These are phyloP conservation scores for Didymella pinodella DNA, from an alignment of 2,329 filamentous ascomycete species.

Conservation along the genomic window DNA sequence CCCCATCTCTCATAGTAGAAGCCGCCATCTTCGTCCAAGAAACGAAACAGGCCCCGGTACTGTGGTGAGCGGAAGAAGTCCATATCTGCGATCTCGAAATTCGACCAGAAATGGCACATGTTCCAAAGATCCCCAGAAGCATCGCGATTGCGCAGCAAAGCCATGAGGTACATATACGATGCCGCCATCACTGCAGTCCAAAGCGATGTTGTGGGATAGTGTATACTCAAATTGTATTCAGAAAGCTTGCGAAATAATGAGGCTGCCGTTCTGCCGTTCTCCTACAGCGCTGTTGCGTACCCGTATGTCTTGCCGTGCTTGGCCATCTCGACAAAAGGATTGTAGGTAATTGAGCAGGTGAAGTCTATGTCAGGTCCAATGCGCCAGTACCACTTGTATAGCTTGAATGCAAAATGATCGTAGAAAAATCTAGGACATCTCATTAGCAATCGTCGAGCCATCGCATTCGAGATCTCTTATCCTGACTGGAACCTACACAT, in stretches of 20 bases:
- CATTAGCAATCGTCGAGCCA: background rate
- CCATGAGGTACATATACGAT: constrained; percentile 18
- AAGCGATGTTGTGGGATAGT: constrained; percentile 19
- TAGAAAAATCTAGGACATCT: constrained; percentile 72
- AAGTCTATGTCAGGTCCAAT: constrained; percentile 97
- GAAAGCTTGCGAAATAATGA: constrained; percentile 51
- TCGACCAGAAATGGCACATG: constrained; percentile 97
- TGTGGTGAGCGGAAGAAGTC: constrained; percentile 84
- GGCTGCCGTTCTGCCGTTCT: constrained; percentile 84
- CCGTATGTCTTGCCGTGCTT: constrained; percentile 97
- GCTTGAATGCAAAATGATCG: constrained; percentile 82
- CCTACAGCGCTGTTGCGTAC: constrained; percentile 95
- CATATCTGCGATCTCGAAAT: constrained; percentile 95
- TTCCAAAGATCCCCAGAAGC: constrained; percentile 85
- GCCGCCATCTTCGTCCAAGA: constrained; percentile 59
- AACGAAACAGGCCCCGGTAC: constrained; percentile 89
- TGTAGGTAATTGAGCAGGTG: constrained; percentile 97
- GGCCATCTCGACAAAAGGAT: constrained; percentile 94
- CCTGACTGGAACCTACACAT: constrained; percentile 92
- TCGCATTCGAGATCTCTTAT: constrained; percentile 17
- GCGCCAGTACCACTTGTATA: constrained; percentile 92
- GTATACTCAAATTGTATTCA: constrained; percentile 19
- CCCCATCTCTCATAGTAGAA: constrained; percentile 68
- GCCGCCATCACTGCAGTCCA: constrained; percentile 29
- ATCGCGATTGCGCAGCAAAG: constrained; percentile 63